These are phyloP conservation scores for Microbotryum silenes-acaulis DNA, from an alignment of 1,284 basidiomycete genomes.

Conservation along the genomic window DNA sequence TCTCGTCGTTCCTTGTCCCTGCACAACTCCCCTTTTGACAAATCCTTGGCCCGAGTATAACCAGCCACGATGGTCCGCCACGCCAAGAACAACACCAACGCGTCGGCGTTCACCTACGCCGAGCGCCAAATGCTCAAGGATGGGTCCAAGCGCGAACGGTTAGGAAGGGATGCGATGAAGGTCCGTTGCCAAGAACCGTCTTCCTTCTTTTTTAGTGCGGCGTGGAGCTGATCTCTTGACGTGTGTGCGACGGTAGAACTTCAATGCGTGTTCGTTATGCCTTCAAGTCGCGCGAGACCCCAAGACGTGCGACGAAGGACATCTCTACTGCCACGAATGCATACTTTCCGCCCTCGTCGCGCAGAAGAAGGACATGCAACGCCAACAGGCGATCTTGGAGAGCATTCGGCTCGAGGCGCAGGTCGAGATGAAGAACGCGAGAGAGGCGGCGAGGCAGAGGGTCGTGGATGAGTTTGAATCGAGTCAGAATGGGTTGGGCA, in stretches of 20 bases:
- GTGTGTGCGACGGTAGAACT: background rate
- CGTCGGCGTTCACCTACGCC: conserved; percentile 65
- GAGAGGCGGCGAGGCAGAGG: conserved; percentile 67
- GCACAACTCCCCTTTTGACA: too few species aligned
- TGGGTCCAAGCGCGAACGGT: conserved; percentile 53
- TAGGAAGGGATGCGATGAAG: conserved; percentile 26
- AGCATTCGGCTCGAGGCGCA: conserved; percentile 65
- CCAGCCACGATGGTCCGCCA: conserved; percentile 45
- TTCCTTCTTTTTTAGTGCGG: too few species aligned
- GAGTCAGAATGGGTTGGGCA: conserved; percentile 59
- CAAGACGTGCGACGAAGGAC: conserved; percentile 70
- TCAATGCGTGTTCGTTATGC: conserved; percentile 30
- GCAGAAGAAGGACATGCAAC: conserved; percentile 85
- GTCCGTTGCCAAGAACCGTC: background rate
- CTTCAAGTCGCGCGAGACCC: conserved; percentile 57
- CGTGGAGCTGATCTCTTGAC: too few species aligned
- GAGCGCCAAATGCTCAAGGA: conserved; percentile 75
- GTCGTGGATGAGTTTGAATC: conserved; percentile 79
- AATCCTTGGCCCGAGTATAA: too few species aligned
- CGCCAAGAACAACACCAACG: conserved; percentile 75
- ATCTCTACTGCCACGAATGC: conserved; percentile 64
- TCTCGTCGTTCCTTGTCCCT: too few species aligned
- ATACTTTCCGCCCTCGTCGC: conserved; percentile 46
- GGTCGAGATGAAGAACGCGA: conserved; percentile 57
- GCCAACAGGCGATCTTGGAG: conserved; percentile 67